Percentiles rank a stretch among this genome's conserved stretches.
Evolutionary conservation across 805 yeast genomes (phyloP).

Genomic region (Saccharomycopsis oosterbeekiorum): DNA sequence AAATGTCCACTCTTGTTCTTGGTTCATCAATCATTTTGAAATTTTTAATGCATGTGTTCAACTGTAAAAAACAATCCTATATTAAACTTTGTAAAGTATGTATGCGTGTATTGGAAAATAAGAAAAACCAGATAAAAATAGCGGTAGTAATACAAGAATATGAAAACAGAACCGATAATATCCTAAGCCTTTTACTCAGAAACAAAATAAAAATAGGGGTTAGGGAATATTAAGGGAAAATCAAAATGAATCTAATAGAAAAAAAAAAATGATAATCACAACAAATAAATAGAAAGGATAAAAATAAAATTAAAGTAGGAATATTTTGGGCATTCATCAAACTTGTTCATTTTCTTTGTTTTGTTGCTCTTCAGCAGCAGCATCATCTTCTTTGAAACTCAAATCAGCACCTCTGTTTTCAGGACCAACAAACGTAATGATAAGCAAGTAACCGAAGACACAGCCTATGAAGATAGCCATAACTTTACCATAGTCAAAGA

Average conservation of each 20-base stretch:
- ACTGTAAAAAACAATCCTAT: too few species aligned
- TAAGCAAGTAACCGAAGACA: constrained; percentile 43
- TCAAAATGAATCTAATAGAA: background rate
- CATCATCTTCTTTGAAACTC: constrained; percentile 7
- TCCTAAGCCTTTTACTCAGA: too few species aligned
- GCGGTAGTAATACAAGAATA: too few species aligned
- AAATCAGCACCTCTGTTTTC: constrained; percentile 28
- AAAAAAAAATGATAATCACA: background rate
- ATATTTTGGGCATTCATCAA: background rate
- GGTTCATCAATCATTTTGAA: background rate
- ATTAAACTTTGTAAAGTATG: too few species aligned
- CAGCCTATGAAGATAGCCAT: constrained; percentile 63
- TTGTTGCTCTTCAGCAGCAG: background rate
- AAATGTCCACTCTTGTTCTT: too few species aligned
- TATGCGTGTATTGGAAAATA: too few species aligned
- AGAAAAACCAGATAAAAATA: too few species aligned
- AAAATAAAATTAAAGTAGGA: background rate
- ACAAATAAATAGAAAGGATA: background rate
- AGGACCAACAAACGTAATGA: constrained; percentile 48
- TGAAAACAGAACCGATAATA: too few species aligned
- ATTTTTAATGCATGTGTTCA: too few species aligned
- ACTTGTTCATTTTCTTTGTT: background rate
- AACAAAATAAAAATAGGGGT: background rate
- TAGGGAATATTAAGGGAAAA: background rate
- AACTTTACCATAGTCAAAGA: constrained; percentile 54